Percentiles rank a stretch among this genome's conserved stretches.
These are phyloP conservation scores for Blastomyces percursus DNA, from an alignment of 2,329 filamentous ascomycete species.

Conservation along the genomic window DNA sequence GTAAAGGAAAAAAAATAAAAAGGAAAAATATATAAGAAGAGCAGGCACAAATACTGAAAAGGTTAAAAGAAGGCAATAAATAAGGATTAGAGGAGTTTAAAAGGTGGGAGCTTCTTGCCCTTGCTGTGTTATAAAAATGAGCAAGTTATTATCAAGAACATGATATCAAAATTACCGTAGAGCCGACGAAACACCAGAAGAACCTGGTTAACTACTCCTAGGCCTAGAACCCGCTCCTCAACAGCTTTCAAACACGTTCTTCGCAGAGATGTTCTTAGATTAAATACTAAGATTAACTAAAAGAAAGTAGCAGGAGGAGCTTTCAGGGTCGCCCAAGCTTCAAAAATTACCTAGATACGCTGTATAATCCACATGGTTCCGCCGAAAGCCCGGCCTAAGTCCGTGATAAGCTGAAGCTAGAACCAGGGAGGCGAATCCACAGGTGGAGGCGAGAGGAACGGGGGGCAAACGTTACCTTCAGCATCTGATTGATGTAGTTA, in stretches of 20 bases:
- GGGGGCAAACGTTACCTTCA: background rate
- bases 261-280: background rate
- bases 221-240: background rate
- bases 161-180: background rate
- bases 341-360: background rate
- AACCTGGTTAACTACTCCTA: too few species aligned
- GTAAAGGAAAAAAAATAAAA: too few species aligned
- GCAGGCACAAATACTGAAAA: too few species aligned
- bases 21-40: background rate
- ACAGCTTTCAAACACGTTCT: background rate
- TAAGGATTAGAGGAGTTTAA: background rate
- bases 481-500: background rate
- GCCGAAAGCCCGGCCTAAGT: background rate
- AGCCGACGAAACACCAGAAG: background rate
- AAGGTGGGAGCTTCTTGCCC: background rate
- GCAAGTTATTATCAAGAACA: background rate
- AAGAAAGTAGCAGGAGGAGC: background rate
- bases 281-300: background rate
- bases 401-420: background rate
- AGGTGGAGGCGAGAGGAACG: background rate
- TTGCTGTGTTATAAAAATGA: background rate
- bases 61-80: too few species aligned
- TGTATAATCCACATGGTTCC: background rate
- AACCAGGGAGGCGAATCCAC: background rate
- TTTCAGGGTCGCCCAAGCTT: background rate